Evolutionary conservation across 768 basidiomycete genomes (phyloP), one percentile per base, ranked within the genome.

Genomic region (Phaffia australis): DNA sequence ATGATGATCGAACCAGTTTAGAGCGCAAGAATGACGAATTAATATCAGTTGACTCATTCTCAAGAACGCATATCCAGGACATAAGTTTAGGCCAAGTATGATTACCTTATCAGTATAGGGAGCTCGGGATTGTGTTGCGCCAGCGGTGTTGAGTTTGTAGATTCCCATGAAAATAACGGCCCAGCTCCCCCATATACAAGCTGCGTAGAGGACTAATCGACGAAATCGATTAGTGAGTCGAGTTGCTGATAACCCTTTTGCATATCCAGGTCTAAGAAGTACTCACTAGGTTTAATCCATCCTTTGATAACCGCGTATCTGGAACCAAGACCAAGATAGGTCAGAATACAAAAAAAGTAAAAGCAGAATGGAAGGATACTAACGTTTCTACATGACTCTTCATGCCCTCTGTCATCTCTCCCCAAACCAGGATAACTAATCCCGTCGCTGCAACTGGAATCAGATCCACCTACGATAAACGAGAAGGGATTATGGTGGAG

Each of bases 131-230:
- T 73, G 51, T 18, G 57, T 70, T 4, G 76, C 71, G 8, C 81
- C 71, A 18, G 73, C 64, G 69, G 83, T 73, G 70, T 85, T 82
- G 57, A 89, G 75, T 27, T 79, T 68, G 75, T 80, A 89, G 65
- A 89, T 86, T 64, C 81, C 76, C 56, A 77, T 79, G 73, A 89
- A 89, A 56, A 88, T 81, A 70, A 89, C 85, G 56, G 80, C 79
- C 87, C 87, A 89, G 66, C 54, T 85, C 85, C 50, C 81, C 83
- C 85, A 88, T 6, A 78, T 80, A 65, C 83, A 83, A 2, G 82
- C 83, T 16, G 83, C 87, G 71, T 89, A 89, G 65, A 89, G 79
- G 11, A 84, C 77, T 3, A 29, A 9, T 21, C 21, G n/a, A n/a
- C 5, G 15, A n/a, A n/a, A 9, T n/a, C 29, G 15, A 3, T 2